Percentiles rank a stretch among this genome's conserved stretches.
Evolutionary conservation across 2,329 filamentous ascomycete genomes (phyloP).

Genomic region (Chaetomiaceae sp.): DNA sequence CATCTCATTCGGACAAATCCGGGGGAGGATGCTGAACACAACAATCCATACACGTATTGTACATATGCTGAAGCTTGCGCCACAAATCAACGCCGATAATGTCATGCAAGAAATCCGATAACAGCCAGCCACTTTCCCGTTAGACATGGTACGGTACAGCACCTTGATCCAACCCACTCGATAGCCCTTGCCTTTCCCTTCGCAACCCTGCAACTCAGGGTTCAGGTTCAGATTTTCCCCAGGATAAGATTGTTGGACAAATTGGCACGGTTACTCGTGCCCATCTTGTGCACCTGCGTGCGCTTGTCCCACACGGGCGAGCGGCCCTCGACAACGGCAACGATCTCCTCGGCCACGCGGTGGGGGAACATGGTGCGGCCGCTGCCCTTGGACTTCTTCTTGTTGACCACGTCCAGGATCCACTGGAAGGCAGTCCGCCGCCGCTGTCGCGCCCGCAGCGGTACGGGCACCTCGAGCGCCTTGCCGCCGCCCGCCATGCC

Average conservation of each 20-base stretch:
- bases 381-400: slow-evolving; percentile 66
- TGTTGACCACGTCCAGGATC: slow-evolving; percentile 80
- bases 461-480: slow-evolving; percentile 74
- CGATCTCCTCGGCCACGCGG: slow-evolving; percentile 76
- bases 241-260: slow-evolving; percentile 38
- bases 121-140: no score
- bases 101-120: no score
- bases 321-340: slow-evolving; percentile 80
- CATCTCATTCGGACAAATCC: no score
- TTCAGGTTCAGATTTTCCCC: slow-evolving; percentile 12
- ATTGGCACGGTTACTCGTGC: slow-evolving; percentile 73
- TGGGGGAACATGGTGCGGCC: slow-evolving; percentile 68
- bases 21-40: no score
- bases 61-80: no score
- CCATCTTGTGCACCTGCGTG: slow-evolving; percentile 70
- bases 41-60: neutral
- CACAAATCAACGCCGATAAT: no score
- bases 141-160: no score
- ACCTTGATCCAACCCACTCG: no score
- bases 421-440: slow-evolving; percentile 75
- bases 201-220: no score
- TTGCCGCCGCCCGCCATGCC: slow-evolving; percentile 82
- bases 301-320: slow-evolving; percentile 82
- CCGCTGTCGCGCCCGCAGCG: slow-evolving; percentile 67
- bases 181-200: no score